These are phyloP conservation scores for Didymella pomorum DNA, from an alignment of 2,329 filamentous ascomycete species.

Conservation along the genomic window DNA sequence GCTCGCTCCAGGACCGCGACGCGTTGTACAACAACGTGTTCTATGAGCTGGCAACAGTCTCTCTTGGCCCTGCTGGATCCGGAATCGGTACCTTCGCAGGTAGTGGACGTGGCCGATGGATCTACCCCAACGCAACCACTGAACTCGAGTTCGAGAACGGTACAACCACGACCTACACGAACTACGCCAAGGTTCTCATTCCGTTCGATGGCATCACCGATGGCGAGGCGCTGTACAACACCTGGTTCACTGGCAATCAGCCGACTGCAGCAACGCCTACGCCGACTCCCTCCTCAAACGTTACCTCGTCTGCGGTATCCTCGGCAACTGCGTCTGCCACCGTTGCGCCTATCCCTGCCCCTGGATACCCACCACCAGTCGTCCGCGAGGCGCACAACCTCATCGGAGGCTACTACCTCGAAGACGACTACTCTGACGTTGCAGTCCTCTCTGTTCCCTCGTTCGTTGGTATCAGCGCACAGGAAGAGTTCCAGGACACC, in stretches of 20 bases:
- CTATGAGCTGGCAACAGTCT: constrained; percentile 56
- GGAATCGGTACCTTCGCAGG: constrained; percentile 57
- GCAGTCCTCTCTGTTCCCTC: constrained; percentile 56
- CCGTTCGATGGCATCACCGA: constrained; percentile 54
- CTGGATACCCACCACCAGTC: constrained; percentile 57
- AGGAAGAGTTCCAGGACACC: constrained; percentile 53
- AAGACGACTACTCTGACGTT: constrained; percentile 55
- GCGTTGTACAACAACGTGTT: constrained; percentile 64
- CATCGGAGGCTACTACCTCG: constrained; percentile 59
- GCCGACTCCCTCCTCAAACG: constrained; percentile 26
- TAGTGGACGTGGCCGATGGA: constrained; percentile 52
- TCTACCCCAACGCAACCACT: constrained; percentile 55
- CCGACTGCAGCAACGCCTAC: constrained; percentile 32
- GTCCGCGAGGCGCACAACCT: constrained; percentile 53
- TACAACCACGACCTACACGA: constrained; percentile 50
- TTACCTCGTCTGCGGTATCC: constrained; percentile 19
- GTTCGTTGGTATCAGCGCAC: constrained; percentile 48
- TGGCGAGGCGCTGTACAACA: constrained; percentile 53
- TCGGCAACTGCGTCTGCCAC: constrained; percentile 30
- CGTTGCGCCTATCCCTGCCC: constrained; percentile 42
- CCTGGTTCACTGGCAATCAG: constrained; percentile 42
- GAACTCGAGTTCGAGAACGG: constrained; percentile 58
- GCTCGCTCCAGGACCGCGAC: constrained; percentile 64
- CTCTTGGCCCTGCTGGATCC: constrained; percentile 51
- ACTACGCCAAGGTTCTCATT: constrained; percentile 55